phyloP scores from a whole-genome alignment of 192 early-diverging fungal species.

The Backusella luteola region DNA sequence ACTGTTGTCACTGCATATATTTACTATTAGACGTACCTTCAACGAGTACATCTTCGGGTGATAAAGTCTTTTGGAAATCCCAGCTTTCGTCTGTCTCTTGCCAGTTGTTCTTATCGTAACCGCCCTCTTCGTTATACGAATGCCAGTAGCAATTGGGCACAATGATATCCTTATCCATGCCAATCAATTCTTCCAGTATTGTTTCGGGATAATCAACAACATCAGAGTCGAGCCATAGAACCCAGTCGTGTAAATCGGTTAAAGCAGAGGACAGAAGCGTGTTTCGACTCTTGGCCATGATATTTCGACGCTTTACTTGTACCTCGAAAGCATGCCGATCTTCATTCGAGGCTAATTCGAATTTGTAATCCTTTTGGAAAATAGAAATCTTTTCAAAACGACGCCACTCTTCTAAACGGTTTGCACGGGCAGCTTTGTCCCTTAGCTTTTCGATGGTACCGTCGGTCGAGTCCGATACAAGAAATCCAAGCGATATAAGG shows the following conservation, averaged over 20 bases:
- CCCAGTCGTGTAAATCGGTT: conserved; percentile 59
- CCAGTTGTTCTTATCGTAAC: conserved; percentile 73
- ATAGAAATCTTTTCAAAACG: conserved; percentile 58
- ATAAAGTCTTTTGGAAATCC: conserved; percentile 38
- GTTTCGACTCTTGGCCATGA: conserved; percentile 65
- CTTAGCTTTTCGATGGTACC: conserved; percentile 52
- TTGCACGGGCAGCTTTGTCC: conserved; percentile 12
- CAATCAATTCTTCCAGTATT: conserved; percentile 58
- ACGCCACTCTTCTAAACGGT: conserved; percentile 35
- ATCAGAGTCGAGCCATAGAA: conserved; percentile 74
- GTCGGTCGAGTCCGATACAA: conserved; percentile 62
- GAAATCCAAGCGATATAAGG: conserved; percentile 65
- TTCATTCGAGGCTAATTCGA: conserved; percentile 40
- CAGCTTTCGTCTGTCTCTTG: conserved; percentile 58
- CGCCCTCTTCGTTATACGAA: conserved; percentile 45
- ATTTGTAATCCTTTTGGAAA: conserved; percentile 58
- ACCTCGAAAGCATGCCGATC: conserved; percentile 58
- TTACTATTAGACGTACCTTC: conserved; percentile 41
- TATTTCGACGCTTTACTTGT: conserved; percentile 56
- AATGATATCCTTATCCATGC: conserved; percentile 64
- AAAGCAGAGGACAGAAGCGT: conserved; percentile 57
- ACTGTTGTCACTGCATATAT: neutral
- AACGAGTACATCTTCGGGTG: conserved; percentile 40
- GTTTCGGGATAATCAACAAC: conserved; percentile 64
- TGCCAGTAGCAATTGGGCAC: conserved; percentile 55